Conservation (phyloP, 2,329 filamentous ascomycete species). For the Lachnellula arida region DNA sequence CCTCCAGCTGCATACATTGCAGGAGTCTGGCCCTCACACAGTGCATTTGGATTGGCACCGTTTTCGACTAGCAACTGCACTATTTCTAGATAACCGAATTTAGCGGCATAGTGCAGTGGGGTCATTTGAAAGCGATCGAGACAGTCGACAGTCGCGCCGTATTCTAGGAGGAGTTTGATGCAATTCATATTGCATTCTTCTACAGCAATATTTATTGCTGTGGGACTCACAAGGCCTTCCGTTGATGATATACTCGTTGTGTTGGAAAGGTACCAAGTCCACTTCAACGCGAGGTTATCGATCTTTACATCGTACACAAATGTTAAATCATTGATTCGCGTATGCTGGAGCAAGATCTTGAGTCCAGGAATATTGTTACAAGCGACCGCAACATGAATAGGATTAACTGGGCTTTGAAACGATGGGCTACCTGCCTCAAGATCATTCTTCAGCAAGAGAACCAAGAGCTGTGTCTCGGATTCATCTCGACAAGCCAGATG, state of each 20-base stretch:
- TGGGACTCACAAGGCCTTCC: not conserved
- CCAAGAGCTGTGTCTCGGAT: not conserved
- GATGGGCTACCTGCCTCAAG: not conserved
- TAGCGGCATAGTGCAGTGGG: not conserved
- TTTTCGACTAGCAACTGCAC: not conserved
- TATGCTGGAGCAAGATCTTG: not conserved
- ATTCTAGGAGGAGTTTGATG: not conserved
- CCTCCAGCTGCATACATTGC: not conserved
- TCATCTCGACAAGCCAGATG: not conserved
- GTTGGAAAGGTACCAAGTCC: not conserved
- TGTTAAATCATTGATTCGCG: not conserved
- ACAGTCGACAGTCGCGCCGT: not conserved
- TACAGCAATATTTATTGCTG: not conserved
- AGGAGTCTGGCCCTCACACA: not conserved
- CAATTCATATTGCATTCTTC: not conserved
- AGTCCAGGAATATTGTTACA: not conserved
- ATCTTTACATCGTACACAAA: not conserved
- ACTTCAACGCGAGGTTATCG: not conserved
- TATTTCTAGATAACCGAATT: not conserved
- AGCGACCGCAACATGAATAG: not conserved
- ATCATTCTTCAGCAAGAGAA: not conserved
- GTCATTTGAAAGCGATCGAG: not conserved
- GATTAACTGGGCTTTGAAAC: not conserved
- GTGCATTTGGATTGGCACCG: not conserved
- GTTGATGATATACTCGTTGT: not conserved